Conservation (phyloP, 179 eudicot genomes). For the Corrigiola litoralis region DNA sequence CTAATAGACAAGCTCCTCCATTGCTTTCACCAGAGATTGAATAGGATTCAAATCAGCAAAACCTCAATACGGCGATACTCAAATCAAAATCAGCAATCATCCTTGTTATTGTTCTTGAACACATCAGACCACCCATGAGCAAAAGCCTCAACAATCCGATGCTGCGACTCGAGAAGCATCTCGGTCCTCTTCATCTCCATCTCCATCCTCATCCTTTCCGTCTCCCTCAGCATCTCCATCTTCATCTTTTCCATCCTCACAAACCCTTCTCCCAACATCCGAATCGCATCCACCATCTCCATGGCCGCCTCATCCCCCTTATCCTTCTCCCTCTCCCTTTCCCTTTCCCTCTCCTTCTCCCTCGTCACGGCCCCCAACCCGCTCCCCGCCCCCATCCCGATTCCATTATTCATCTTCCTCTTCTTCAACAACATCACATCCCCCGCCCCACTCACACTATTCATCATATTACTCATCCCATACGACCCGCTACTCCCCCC, state of each 20-base stretch:
- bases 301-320: conserved; percentile 23
- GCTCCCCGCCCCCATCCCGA: not conserved
- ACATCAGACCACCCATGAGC: conserved; percentile 41
- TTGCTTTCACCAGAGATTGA: not conserved
- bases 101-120: conserved; percentile 11
- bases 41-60: too few relatives aligned
- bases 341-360: conserved; percentile 6
- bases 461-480: conserved; percentile 9
- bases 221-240: conserved; percentile 75
- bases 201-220: conserved; percentile 72
- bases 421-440: not conserved
- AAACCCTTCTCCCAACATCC: conserved; percentile 73
- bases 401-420: not conserved
- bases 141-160: conserved; percentile 65
- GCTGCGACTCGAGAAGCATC: conserved; percentile 82
- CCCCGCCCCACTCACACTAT: not conserved
- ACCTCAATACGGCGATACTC: too few relatives aligned
- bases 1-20: not conserved
- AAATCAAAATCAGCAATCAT: not conserved
- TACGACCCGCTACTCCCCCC: not conserved
- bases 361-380: not conserved
- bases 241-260: conserved; percentile 82
- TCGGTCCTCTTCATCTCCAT: conserved; percentile 84
- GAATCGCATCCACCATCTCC: conserved; percentile 58
- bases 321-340: conserved; percentile 14